Evolutionary conservation across 2,329 filamentous ascomycete species (phyloP).

Genomic region (Curvularia verruculosa): DNA sequence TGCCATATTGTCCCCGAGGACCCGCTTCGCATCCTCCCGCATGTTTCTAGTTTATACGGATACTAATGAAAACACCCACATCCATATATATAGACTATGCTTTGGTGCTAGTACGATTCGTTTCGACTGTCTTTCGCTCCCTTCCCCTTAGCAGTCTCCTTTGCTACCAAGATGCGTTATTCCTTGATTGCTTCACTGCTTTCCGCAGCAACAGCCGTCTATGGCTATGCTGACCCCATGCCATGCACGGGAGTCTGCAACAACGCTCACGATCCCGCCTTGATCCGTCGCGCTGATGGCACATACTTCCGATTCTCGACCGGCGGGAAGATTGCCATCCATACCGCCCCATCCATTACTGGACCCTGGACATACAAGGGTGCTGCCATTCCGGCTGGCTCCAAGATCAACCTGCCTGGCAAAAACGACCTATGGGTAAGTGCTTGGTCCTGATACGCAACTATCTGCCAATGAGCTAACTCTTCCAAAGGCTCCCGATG

Average conservation of each 20-base stretch:
- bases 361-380: constrained; percentile 61
- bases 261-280: constrained; percentile 57
- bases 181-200: constrained; percentile 27
- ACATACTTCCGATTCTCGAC: constrained; percentile 62
- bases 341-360: constrained; percentile 54
- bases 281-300: constrained; percentile 57
- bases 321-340: constrained; percentile 57
- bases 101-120: background rate
- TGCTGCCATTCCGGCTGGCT: constrained; percentile 54
- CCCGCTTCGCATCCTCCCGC: background rate
- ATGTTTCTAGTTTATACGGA: no score
- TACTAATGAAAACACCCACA: background rate
- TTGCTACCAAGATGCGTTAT: constrained; percentile 24
- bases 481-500: constrained; percentile 64
- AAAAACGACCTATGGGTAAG: constrained; percentile 60
- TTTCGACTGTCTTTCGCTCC: background rate
- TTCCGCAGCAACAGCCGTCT: constrained; percentile 23
- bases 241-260: constrained; percentile 51
- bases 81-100: background rate
- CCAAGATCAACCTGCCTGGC: constrained; percentile 54
- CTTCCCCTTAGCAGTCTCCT: background rate
- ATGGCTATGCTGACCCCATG: constrained; percentile 50
- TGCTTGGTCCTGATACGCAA: constrained; percentile 1
- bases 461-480: background rate
- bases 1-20: background rate